These are phyloP conservation scores for Drechslerella coelobrocha DNA, from an alignment of 2,329 filamentous ascomycete genomes.

Conservation along the genomic window DNA sequence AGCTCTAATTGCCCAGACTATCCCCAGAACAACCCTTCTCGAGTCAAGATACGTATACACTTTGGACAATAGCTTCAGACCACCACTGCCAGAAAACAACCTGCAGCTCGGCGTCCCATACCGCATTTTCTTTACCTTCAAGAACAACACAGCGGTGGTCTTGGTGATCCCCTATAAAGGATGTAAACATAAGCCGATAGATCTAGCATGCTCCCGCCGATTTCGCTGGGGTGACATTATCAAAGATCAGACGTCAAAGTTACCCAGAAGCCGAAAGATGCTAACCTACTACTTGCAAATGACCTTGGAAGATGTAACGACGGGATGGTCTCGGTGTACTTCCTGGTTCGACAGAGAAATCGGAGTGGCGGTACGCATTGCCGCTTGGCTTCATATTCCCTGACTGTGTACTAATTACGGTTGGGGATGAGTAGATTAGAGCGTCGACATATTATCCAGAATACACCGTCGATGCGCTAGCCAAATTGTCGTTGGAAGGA, in stretches of 20 bases:
- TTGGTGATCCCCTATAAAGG: slow-evolving; percentile 16
- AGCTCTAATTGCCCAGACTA: slow-evolving; percentile 13
- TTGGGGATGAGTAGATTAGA: not conserved
- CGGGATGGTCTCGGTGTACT: slow-evolving; percentile 10
- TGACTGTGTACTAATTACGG: not conserved
- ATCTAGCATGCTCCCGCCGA: slow-evolving; percentile 1
- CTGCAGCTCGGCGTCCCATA: slow-evolving; percentile 9
- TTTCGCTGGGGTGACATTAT: slow-evolving; percentile 18
- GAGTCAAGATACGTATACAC: slow-evolving; percentile 19
- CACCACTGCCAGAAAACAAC: not conserved
- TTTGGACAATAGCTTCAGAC: slow-evolving; percentile 1
- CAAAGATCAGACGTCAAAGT: not conserved
- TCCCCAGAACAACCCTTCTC: slow-evolving; percentile 2
- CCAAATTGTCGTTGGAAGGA: too few relatives aligned
- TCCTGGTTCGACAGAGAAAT: slow-evolving; percentile 20
- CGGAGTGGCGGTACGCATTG: not conserved
- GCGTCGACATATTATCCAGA: slow-evolving; percentile 3
- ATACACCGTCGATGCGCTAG: too few relatives aligned
- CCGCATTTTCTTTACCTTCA: slow-evolving; percentile 16
- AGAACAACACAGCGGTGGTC: slow-evolving; percentile 5
- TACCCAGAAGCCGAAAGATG: slow-evolving; percentile 5
- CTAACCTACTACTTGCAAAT: slow-evolving; percentile 22
- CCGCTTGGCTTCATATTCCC: not conserved
- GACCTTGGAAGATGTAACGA: slow-evolving; percentile 10
- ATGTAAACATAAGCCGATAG: slow-evolving; percentile 14